Evolutionary conservation across 2,329 filamentous ascomycete species (phyloP).

Genomic region (Cladobotryum protrusum): DNA sequence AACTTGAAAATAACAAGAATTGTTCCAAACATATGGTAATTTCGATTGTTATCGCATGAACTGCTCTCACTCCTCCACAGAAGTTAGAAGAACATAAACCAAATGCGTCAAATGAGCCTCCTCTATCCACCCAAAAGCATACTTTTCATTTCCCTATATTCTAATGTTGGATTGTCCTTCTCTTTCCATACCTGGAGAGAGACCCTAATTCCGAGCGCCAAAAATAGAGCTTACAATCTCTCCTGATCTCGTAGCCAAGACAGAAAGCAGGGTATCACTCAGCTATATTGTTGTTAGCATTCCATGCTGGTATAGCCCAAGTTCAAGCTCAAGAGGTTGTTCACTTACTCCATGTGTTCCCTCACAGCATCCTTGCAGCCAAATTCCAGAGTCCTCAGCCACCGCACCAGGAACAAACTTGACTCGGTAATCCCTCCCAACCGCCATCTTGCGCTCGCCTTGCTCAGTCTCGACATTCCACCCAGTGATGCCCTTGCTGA

Average conservation of each 20-base stretch:
- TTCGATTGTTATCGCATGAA: background rate
- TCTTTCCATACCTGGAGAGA: background rate
- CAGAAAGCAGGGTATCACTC: constrained; percentile 75
- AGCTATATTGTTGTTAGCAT: constrained; percentile 42
- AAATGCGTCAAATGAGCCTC: background rate
- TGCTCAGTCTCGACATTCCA: constrained; percentile 36
- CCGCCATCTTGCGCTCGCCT: constrained; percentile 49
- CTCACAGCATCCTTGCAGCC: constrained; percentile 93
- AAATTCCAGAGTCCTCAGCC: constrained; percentile 69
- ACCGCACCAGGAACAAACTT: constrained; percentile 64
- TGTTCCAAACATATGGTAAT: background rate
- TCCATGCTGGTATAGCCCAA: too few relatives aligned
- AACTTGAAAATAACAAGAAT: background rate
- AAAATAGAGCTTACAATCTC: constrained; percentile 76
- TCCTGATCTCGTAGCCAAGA: constrained; percentile 67
- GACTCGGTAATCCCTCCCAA: constrained; percentile 73
- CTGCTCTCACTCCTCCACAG: background rate
- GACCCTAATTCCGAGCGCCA: constrained; percentile 13
- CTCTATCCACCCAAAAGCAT: background rate
- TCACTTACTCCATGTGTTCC: constrained; percentile 81
- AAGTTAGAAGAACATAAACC: background rate
- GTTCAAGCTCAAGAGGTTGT: background rate
- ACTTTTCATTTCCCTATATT: background rate
- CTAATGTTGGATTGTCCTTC: background rate
- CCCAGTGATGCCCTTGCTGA: constrained; percentile 31